Evolutionary conservation across 2,329 filamentous ascomycete species (phyloP), one percentile per base, ranked within the genome.

Genomic region (Dactylellina leptospora): DNA sequence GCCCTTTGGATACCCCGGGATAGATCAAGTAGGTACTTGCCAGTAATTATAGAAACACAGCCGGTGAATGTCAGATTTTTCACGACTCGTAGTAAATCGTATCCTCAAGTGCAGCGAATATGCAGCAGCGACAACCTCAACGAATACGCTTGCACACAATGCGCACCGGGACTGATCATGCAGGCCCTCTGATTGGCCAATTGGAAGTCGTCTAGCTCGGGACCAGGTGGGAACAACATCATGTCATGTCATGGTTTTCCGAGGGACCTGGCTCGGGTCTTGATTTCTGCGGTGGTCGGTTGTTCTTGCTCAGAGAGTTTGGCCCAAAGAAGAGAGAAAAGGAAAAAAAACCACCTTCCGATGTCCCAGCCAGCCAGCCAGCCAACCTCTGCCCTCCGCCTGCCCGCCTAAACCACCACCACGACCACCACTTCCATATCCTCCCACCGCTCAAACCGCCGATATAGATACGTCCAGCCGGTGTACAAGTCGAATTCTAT

Each of bases 211-310:
- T 30, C 13, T 16, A 58, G 42, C n/a, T 4, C 22, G 13, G 11
- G 4, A n/a, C 18, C 22, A 23, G 44, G 64, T 70, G 58, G 64
- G 40, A 70, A 50, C 56, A 70, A 40, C 38, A 71, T 63, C 68
- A 72, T 63, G 68, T 64, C 59, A 72, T 63, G 53, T 55, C 68
- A 64, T 63, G 36, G 3, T 38, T 68, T 59, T 55, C 28, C 28
- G 50, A 56, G 53, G 53, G 28, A 11, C 6, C 28, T 6, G 28
- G 5, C 6, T 16, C 53, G 16, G 36, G 16, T 44, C 20, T 6
- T 16, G 33, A 64, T 64, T 50, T 66, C 53, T 54, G 36, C 23
- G 22, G 13, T 58, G 28, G 55, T 69, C 59, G 68, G 53, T 53
- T 72, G 68, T 63, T 58, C 53, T 54, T 64, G 64, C 64, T 50